Evolutionary conservation across 2,329 filamentous ascomycete species (phyloP).

Genomic region (Colletotrichum sp.): DNA sequence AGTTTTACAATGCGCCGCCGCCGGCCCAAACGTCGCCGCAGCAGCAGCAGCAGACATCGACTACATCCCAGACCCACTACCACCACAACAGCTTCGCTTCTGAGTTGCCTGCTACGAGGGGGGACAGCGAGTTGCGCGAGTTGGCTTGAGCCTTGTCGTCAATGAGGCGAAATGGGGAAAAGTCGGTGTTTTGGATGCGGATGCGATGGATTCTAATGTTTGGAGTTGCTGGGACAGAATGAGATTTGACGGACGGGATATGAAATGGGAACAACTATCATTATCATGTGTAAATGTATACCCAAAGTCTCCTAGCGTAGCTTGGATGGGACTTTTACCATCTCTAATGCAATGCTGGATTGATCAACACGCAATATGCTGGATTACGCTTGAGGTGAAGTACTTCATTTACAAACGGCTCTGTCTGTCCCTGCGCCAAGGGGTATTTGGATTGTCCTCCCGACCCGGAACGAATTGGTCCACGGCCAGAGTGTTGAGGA

Average conservation of each 20-base stretch:
- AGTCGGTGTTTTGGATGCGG: not conserved
- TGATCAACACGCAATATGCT: not conserved
- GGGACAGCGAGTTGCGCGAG: constrained; percentile 36
- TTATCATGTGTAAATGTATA: not conserved
- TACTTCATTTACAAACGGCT: constrained; percentile 29
- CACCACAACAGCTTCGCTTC: constrained; percentile 17
- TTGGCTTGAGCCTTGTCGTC: constrained; percentile 25
- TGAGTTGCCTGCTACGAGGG: constrained; percentile 34
- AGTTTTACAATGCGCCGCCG: not conserved
- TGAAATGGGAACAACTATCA: not conserved
- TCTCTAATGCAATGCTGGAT: not conserved
- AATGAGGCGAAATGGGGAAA: not conserved
- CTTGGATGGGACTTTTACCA: not conserved
- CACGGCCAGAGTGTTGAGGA: constrained; percentile 60
- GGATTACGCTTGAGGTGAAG: not conserved
- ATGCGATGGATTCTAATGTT: not conserved
- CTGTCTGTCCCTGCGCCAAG: constrained; percentile 35
- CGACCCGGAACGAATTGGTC: constrained; percentile 49
- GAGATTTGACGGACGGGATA: not conserved
- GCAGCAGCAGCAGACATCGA: not conserved
- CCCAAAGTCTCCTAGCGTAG: not conserved
- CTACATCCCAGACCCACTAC: not conserved
- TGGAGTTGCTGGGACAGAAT: not conserved
- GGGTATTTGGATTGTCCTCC: constrained; percentile 51
- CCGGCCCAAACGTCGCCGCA: not conserved